Base-by-base conservation (phyloP, 2,329 filamentous ascomycete genomes). In the Zymoseptoria tritici region DNA sequence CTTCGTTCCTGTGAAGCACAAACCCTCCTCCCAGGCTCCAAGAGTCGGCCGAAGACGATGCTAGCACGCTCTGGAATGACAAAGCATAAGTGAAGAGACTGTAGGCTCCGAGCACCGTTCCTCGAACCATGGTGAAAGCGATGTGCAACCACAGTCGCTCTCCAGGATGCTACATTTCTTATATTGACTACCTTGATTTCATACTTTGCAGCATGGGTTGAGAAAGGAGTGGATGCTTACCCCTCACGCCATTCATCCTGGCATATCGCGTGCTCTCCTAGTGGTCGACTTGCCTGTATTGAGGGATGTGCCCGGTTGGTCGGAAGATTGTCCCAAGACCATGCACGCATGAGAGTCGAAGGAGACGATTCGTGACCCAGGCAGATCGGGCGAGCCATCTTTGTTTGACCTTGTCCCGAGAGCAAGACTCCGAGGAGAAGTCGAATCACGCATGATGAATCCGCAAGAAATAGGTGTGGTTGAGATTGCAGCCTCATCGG, bases 21-120 rank as follows among this genome's bases (percentile, higher is more conserved):
- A 66, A 64, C 8, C 54, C 60, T 19, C 59, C 54, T 21, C 64
- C 58, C 42, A 66, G 58, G 52, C 42, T 55, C 54, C 54, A 62
- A 24, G 54, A 52, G 7, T 58, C 26, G 29, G 57, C 51, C 9
- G 46, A 29, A n/a, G 53, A 21, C 3, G 49, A 19, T 19, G 56
- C 29, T 2, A 65, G 58, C 4, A 62, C 57, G 22, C 20, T 58
- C 20, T 65, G 61, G 9, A 55, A 60, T 16, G 59, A 65, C 2
- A 56, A 58, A 53, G 60, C 61, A 31, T 57, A 62, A 36, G 58
- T 53, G 26, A 60, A 52, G n/a, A 58, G 55, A 60, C 61, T 61
- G 16, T 58, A 51, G 2, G 55, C 60, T 49, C 58, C 53, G 19
- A 58, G 55, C 6, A 46, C 36, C 5, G 36, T 16, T 3, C 13